Evolutionary conservation across 2,329 filamentous ascomycete genomes (phyloP), one percentile per base, ranked within the genome.

Genomic region (Talaromyces sp.): DNA sequence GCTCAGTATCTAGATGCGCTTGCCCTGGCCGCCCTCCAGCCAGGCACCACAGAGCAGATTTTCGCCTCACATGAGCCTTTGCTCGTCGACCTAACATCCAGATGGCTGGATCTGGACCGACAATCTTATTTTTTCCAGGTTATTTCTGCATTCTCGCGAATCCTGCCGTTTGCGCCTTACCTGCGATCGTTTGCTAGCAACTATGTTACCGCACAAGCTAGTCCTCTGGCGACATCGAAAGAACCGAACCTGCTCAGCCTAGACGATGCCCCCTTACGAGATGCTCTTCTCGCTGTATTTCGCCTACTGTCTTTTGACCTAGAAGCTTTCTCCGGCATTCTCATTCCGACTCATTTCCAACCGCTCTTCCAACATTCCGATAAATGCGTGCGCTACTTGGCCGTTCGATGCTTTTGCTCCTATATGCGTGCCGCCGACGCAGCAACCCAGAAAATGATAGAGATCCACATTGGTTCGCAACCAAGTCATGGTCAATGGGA

Each of bases 161-260:
- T 96, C 65, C 75, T 97, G 68, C 91, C 92, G 18, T 88, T 95
- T 80, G 90, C 90, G 66, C 90, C 92, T 57, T 87, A 94, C 72
- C 81, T 98, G 51, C 87, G 88, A 59, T 84, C 87, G 63, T 91
- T 92, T 73, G 83, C 91, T 64, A 84, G 88, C 75, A 80, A 81
- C 69, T 72, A 75, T 67, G 68, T 74, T 56, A 64, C 69, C 59
- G 72, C 69, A 63, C 68, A 70, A 66, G 67, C 69, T 67, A 72
- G 72, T 69, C 65, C 66, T 65, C 72, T 70, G 66, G 68, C 67
- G 66, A 69, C 27, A 53, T 70, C 68, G 52, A 70, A 67, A 60
- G 68, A 68, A 65, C 65, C 67, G 67, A 70, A 65, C 42, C 64
- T 74, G 59, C 63, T 67, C 59, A 66, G 71, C 60, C 65, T 80